Percentiles rank a stretch among this genome's conserved stretches.
phyloP scores from a whole-genome alignment of 495 filamentous ascomycete species.

The Friedmanniomyces simplex region DNA sequence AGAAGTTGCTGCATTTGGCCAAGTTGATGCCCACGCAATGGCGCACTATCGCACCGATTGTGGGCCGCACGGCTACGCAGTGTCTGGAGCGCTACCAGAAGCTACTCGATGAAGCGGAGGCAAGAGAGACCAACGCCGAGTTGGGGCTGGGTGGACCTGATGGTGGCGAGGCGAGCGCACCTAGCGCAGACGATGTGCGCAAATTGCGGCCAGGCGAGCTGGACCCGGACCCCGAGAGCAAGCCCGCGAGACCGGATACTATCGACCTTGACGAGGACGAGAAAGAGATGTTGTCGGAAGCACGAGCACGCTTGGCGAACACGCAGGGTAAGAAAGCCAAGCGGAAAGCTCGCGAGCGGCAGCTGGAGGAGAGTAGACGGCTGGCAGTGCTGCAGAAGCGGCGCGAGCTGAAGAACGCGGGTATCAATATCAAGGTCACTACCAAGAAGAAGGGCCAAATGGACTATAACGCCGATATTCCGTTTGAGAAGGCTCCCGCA shows the following conservation, averaged over 20 bases:
- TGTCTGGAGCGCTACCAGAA: constrained; percentile 96
- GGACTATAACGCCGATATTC: constrained; percentile 99
- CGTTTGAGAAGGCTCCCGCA: constrained; percentile 85
- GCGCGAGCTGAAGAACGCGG: constrained; percentile 89
- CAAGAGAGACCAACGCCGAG: constrained; percentile 53
- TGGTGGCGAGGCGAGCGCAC: constrained; percentile 77
- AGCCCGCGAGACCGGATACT: constrained; percentile 92
- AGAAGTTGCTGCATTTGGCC: constrained; percentile 88
- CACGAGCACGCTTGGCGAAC: constrained; percentile 88
- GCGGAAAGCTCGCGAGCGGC: constrained; percentile 88
- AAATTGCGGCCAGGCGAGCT: constrained; percentile 78
- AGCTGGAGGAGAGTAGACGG: constrained; percentile 86
- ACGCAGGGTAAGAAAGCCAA: constrained; percentile 99
- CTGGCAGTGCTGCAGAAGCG: constrained; percentile 89
- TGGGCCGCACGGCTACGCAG: constrained; percentile 91
- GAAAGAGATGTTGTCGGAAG: constrained; percentile 98
- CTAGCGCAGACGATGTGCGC: constrained; percentile 87
- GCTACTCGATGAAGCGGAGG: constrained; percentile 89
- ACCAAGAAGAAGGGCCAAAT: constrained; percentile 90
- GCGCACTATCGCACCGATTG: constrained; percentile 95
- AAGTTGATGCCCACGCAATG: constrained; percentile 99
- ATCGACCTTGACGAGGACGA: constrained; percentile 98
- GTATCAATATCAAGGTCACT: constrained; percentile 96
- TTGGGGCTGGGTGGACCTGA: constrained; percentile 79
- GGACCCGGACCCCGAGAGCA: constrained; percentile 91